Evolutionary conservation across 1,139 yeast species (phyloP).

Genomic region (Maudiozyma humilis): DNA sequence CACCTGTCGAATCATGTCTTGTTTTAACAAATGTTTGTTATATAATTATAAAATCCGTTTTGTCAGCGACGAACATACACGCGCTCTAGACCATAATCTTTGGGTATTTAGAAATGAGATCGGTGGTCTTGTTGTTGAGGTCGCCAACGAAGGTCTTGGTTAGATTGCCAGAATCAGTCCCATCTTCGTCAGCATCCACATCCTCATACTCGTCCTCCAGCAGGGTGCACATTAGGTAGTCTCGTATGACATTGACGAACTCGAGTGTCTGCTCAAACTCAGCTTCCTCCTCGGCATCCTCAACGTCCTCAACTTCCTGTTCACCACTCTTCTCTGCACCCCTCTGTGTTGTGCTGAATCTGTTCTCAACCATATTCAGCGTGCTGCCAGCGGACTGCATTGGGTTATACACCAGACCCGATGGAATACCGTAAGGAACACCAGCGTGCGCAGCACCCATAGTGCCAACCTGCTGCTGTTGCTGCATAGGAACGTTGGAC

Average conservation of each 20-base stretch:
- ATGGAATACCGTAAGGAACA: constrained; percentile 1
- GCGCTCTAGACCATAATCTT: not conserved
- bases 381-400: constrained; percentile 10
- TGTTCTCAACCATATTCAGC: constrained; percentile 5
- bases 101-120: constrained; percentile 3
- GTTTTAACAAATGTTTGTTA: no score
- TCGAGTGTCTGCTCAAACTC: constrained; percentile 10
- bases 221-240: constrained; percentile 24
- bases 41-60: no score
- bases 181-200: constrained; percentile 9
- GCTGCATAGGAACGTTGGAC: not conserved
- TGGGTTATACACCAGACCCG: not conserved
- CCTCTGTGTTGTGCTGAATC: constrained; percentile 23
- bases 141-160: constrained; percentile 1
- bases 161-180: constrained; percentile 2
- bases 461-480: not conserved
- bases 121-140: not conserved
- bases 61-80: no score
- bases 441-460: not conserved
- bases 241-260: constrained; percentile 22
- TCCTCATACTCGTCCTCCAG: constrained; percentile 24
- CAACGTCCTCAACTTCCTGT: constrained; percentile 8
- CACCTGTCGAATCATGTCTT: no score
- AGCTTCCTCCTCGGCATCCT: constrained; percentile 11
- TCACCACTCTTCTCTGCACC: constrained; percentile 12